Base-by-base conservation (phyloP, 192 early-diverging fungal genomes). In the Allomyces javanicus region DNA sequence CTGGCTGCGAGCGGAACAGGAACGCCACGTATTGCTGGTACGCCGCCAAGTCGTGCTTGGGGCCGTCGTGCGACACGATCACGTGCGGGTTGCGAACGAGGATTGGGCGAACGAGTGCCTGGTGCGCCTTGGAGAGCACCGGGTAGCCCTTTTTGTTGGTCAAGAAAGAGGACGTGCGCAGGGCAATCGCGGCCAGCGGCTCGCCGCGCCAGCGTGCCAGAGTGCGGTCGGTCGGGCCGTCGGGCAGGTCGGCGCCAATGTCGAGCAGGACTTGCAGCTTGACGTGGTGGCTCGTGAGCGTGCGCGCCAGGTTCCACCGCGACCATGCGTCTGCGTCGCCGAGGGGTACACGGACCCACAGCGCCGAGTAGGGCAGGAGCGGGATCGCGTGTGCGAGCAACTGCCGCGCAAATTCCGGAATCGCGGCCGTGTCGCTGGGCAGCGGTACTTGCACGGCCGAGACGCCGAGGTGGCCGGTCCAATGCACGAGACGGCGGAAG, bases 131-230 rank as follows among this genome's bases (percentile, higher is more conserved):
- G 26, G 78, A 78, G 26, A 99, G 80, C 44, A 96, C 96, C 11
- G 96, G 94, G 68, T 82, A 94, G 2, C 91, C 90, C 65, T 86
- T 86, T 43, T 74, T 72, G 74, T 97, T 97, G 9, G 69, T 70
- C 7, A 90, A 66, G 67, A 99, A 99, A 40, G 88, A 69, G 21
- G 72, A 45, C 14, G 81, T 82, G 4, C 89, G 84, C 10, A 99
- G 58, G 45, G 92, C 79, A 5, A 96, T 75, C 1, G 79, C 71
- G 66, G 83, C 81, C 22, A 99, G 76, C 0, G 96, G 96, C 68
- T 97, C 94, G 2, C 93, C 87, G 17, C 83, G 71, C 96, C 96
- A 99, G 62, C 76, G 77, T 12, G 78, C 74, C 14, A 83, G 66
- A 43, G 72, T 33, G 25, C 76, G 70, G 10, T 75, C 40, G 25